Conservation (phyloP, 2,329 filamentous ascomycete species). For the Colletotrichum sp. region DNA sequence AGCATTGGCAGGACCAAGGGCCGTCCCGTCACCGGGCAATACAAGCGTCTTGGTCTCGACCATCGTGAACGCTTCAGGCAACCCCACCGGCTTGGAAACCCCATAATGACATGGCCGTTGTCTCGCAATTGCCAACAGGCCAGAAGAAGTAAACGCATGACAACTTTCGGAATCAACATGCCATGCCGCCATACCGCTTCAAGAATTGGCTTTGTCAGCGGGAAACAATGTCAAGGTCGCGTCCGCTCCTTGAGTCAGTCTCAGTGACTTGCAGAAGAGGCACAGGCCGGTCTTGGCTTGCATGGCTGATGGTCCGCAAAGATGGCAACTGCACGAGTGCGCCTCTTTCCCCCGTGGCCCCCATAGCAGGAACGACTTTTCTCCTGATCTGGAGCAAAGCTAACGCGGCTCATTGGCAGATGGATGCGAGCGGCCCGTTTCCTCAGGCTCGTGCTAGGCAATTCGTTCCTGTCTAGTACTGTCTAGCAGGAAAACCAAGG, state of each 20-base stretch:
- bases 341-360: background rate
- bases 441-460: background rate
- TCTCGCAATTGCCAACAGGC: background rate
- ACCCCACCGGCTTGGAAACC: background rate
- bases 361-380: background rate
- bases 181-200: background rate
- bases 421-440: conserved; percentile 10
- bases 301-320: background rate
- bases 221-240: background rate
- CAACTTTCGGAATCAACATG: background rate
- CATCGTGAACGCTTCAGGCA: background rate
- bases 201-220: background rate
- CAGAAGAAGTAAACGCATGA: background rate
- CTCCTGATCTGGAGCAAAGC: background rate
- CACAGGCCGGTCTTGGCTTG: background rate
- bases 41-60: background rate
- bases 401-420: background rate
- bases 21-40: background rate
- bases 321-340: background rate
- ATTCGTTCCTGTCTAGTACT: background rate
- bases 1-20: background rate
- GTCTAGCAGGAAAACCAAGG: background rate
- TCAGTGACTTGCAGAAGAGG: background rate
- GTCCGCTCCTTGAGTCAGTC: background rate
- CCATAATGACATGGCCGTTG: background rate